Evolutionary conservation across 2,329 filamentous ascomycete genomes (phyloP).

Genomic region (Teratosphaeria pseudoeucalypti): DNA sequence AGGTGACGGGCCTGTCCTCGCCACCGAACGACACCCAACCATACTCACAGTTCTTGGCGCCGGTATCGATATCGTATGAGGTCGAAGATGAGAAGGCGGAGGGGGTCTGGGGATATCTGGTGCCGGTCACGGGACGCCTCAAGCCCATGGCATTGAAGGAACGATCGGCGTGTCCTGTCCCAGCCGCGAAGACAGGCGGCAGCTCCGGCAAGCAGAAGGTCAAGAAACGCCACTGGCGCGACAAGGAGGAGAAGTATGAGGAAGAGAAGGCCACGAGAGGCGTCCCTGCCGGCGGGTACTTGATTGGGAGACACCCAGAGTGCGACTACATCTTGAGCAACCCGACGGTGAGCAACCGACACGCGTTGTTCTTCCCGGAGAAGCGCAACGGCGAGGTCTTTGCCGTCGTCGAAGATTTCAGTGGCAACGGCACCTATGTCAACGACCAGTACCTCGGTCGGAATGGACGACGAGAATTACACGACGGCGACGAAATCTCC

Average conservation of each 20-base stretch:
- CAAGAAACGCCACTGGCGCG: slow-evolving; percentile 43
- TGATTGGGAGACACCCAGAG: slow-evolving; percentile 87
- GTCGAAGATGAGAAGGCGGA: slow-evolving; percentile 75
- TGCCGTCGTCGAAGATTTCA: slow-evolving; percentile 83
- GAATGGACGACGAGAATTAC: slow-evolving; percentile 79
- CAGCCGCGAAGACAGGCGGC: slow-evolving; percentile 30
- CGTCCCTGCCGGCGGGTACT: slow-evolving; percentile 66
- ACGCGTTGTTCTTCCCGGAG: slow-evolving; percentile 59
- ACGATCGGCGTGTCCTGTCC: slow-evolving; percentile 57
- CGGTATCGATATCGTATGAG: slow-evolving; percentile 62
- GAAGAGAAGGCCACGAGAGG: slow-evolving; percentile 38
- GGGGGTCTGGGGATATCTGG: slow-evolving; percentile 91
- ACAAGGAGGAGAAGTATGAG: slow-evolving; percentile 54
- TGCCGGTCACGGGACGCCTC: slow-evolving; percentile 54
- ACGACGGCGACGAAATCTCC: slow-evolving; percentile 83
- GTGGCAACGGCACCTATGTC: slow-evolving; percentile 91
- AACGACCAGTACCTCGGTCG: slow-evolving; percentile 85
- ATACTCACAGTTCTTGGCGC: slow-evolving; percentile 70
- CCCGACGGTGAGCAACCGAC: slow-evolving; percentile 76
- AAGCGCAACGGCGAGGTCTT: slow-evolving; percentile 47
- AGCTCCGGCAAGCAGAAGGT: slow-evolving; percentile 36
- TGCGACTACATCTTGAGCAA: slow-evolving; percentile 65
- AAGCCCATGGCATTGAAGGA: slow-evolving; percentile 64
- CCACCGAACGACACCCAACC: slow-evolving; percentile 69
- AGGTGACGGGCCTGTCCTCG: slow-evolving; percentile 40